Base-by-base conservation (phyloP, 148 eudicot species). In the Chenopodium formosanum region DNA sequence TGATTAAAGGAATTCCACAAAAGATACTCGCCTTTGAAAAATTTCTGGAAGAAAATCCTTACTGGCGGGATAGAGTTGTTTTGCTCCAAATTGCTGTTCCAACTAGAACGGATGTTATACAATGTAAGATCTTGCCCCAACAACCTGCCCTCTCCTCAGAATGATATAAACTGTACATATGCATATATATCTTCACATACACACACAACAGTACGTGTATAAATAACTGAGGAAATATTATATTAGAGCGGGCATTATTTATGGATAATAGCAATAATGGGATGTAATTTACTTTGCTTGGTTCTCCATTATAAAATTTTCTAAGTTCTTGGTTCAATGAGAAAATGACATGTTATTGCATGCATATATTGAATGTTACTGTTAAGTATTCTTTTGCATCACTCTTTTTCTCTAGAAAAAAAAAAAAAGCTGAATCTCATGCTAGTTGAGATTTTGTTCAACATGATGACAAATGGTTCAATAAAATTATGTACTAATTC, bases 1-100 rank as follows among this genome's bases (percentile, higher is more conserved):
- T 93, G 97, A 96, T 96, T 20, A 96, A 96, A 87, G 97, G 99
- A 88, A 96, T 94, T 79, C 99, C 99, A 29, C 99, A 96, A 76
- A 96, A 96, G 88, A 88, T 96, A 82, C 88, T 94, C 47, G 99
- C 99, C 75, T 96, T 96, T 79, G 99, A 96, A 76, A 96, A 96
- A 83, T 96, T 96, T 86, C 89, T 96, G 19, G 99, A 96, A 86
- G 99, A 96, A 88, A 91, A 91, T 79, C 82, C 91, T 20, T 48
- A 44, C 76, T 94, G 97, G 99, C 89, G 85, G 29, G 97, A 96
- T 83, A 92, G 89, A 91, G 99, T 96, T 44, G 98, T 94, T 86
- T 89, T 96, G 81, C 91, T 94, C 78, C 99, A 96, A 86, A 96
- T 96, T 85, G 99, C 98, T 70, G 99, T 96, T 83, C 99, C 98